Percentiles rank a stretch among this genome's conserved stretches.
These are phyloP conservation scores for Lachnellula cervina DNA, from an alignment of 2,329 filamentous ascomycete genomes.

Conservation along the genomic window DNA sequence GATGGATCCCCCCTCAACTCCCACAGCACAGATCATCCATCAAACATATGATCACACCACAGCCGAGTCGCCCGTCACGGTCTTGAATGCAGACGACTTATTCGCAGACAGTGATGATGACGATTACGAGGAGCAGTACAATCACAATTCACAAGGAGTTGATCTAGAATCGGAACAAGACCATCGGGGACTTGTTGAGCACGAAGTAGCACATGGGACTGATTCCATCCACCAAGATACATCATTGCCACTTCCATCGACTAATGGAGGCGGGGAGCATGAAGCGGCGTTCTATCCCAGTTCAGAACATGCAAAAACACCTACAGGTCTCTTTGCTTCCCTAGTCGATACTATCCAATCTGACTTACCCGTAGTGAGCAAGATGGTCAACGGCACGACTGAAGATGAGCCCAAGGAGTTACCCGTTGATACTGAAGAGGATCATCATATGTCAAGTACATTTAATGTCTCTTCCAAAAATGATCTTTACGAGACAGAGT, in stretches of 20 bases:
- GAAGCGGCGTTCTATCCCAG: background rate
- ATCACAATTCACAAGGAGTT: background rate
- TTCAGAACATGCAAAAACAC: background rate
- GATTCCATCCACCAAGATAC: no score
- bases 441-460: background rate
- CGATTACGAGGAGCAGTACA: background rate
- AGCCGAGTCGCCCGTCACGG: constrained; percentile 11
- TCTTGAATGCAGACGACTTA: constrained; percentile 8
- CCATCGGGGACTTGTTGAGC: background rate
- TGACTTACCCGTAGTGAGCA: constrained; percentile 4
- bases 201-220: no score
- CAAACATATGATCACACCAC: background rate
- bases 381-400: constrained; percentile 3
- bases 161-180: background rate
- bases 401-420: background rate
- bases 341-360: constrained; percentile 14
- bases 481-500: background rate
- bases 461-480: background rate
- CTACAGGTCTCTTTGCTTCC: constrained; percentile 9
- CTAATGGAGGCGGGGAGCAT: background rate
- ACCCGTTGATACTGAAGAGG: background rate
- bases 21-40: background rate
- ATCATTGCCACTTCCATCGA: background rate
- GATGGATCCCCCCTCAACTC: background rate
- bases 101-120: constrained; percentile 11